phyloP scores from a whole-genome alignment of 139 green algal species.

The Desmodesmus armatus region DNA sequence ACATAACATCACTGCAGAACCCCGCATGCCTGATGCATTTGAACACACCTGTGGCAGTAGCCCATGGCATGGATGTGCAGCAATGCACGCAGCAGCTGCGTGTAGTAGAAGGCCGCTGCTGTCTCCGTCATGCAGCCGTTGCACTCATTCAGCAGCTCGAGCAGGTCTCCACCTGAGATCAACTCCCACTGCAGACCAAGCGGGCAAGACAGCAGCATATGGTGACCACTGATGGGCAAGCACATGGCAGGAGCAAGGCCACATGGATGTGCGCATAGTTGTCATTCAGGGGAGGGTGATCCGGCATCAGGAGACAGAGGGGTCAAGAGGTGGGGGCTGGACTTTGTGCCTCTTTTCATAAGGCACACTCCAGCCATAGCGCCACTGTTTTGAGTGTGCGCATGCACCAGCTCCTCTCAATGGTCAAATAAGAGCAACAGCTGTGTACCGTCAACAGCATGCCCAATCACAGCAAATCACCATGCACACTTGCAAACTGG shows the following conservation, averaged over 20 bases:
- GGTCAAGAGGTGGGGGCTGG: no score
- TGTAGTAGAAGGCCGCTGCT: conserved; percentile 54
- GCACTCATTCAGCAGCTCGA: conserved; percentile 88
- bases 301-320: no score
- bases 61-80: conserved; percentile 76
- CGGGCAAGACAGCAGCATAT: no score
- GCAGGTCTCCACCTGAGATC: conserved; percentile 81
- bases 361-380: not conserved
- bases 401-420: not conserved
- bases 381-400: not conserved
- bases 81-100: conserved; percentile 70
- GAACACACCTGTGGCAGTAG: conserved; percentile 90
- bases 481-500: no score
- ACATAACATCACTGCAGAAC: no score
- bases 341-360: no score
- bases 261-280: no score
- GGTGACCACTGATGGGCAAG: no score
- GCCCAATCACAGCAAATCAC: no score
- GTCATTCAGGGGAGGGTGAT: no score
- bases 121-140: conserved; percentile 72
- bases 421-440: not conserved
- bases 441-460: not conserved
- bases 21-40: no score
- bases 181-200: conserved; percentile 78
- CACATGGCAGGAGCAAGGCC: not conserved